These are phyloP conservation scores for Golubevia pallescens DNA, from an alignment of 1,284 basidiomycete genomes.

Conservation along the genomic window DNA sequence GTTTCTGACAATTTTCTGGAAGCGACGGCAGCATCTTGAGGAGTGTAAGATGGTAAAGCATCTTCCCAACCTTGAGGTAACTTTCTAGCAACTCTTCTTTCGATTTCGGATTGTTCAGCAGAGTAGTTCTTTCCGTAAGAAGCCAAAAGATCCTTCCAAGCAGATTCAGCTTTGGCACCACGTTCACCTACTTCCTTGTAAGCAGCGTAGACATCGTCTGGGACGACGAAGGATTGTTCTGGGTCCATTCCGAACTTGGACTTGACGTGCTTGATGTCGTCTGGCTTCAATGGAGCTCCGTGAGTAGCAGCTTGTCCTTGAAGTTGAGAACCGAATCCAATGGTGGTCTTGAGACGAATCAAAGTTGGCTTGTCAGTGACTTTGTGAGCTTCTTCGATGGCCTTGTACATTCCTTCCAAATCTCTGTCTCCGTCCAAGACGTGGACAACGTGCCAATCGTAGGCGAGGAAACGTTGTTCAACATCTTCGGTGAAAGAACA, in stretches of 20 bases:
- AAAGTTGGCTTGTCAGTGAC: conserved; percentile 84
- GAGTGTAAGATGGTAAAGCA: conserved; percentile 80
- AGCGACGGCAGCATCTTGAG: conserved; percentile 81
- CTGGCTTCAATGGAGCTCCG: conserved; percentile 87
- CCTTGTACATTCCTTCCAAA: conserved; percentile 77
- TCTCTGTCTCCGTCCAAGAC: conserved; percentile 86
- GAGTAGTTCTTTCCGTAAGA: conserved; percentile 81
- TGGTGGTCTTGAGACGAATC: conserved; percentile 85
- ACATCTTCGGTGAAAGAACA: conserved; percentile 95
- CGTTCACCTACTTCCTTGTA: conserved; percentile 75
- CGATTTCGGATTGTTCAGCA: conserved; percentile 82
- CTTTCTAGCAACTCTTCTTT: conserved; percentile 80
- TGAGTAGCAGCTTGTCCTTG: conserved; percentile 93
- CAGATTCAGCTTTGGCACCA: conserved; percentile 76
- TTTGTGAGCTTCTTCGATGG: conserved; percentile 78
- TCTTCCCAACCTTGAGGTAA: conserved; percentile 88
- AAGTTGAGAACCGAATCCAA: conserved; percentile 89
- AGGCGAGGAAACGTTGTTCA: conserved; percentile 81
- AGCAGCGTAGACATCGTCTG: conserved; percentile 75
- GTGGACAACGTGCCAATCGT: conserved; percentile 90
- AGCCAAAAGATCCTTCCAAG: conserved; percentile 78
- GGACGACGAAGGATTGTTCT: conserved; percentile 79
- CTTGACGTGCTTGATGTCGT: conserved; percentile 86
- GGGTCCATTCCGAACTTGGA: conserved; percentile 82
- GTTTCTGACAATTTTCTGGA: conserved; percentile 93